Conservation (phyloP, 208 protist species). For the Leishmania martiniquensis region DNA sequence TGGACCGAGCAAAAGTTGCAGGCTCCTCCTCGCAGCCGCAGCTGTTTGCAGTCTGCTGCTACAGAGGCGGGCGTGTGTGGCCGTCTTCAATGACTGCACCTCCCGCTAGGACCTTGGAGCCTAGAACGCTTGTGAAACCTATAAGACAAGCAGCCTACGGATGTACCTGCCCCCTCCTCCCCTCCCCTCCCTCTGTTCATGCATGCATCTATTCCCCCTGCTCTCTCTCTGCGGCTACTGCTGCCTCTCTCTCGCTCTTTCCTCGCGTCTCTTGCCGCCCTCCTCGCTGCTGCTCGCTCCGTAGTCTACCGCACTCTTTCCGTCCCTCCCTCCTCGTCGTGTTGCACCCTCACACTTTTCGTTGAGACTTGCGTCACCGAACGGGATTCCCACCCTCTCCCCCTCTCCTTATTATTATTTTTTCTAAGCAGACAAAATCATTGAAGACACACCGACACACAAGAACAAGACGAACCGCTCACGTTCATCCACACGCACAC, state of each 20-base stretch:
- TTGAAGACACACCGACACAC: neutral
- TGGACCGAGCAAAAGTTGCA: neutral
- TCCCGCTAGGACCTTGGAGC: neutral
- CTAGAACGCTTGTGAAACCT: neutral
- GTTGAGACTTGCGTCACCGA: neutral
- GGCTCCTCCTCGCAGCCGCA: neutral
- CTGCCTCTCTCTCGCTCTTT: neutral
- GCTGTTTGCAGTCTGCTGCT: neutral
- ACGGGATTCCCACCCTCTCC: neutral
- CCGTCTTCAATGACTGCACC: neutral
- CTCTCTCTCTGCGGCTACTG: neutral
- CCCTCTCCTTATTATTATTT: slow-evolving; percentile 18
- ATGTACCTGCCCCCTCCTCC: neutral
- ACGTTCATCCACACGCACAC: neutral
- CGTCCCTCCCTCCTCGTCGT: neutral
- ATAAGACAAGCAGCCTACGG: neutral
- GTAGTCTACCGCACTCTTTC: neutral
- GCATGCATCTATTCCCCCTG: neutral
- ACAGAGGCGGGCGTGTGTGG: neutral
- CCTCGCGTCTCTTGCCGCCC: neutral
- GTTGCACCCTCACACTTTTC: neutral
- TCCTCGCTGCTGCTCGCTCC: neutral
- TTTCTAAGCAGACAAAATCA: neutral
- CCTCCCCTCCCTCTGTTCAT: neutral
- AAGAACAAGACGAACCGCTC: too few species aligned